Evolutionary conservation across 176 grass and related monocot genomes (phyloP), one percentile per base, ranked within the genome.

Genomic region (Oryza longistaminata): DNA sequence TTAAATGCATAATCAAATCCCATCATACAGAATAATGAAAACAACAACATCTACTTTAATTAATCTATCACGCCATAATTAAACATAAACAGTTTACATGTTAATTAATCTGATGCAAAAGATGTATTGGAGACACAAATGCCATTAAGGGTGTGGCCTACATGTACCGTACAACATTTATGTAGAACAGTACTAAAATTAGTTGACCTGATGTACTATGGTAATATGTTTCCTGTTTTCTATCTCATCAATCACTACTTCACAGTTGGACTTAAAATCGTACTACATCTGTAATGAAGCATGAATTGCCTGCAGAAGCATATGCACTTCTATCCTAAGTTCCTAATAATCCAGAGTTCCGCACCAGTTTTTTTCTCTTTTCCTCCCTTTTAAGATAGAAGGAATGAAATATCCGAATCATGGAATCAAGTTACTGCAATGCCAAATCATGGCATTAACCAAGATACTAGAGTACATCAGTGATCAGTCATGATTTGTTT

Each of bases 371-470:
- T 65, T 65, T 37, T 37, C 35, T 37, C 6, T 37, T 37, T 9
- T 5, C 42, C 35, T 65, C 64, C 26, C 76, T 15, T 26, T n/a
- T 42, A 65, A 76, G 42, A 64, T 50, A 5, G 71, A 71, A n/a
- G 17, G 7, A 9, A 72, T 9, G 6, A 44, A 73, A 26, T 15
- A 73, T 22, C 62, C 5, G 14, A 43, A 73, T n/a, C 34, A 64
- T 62, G 37, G 5, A 64, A 22, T 11, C 26, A 84, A 65, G 11
- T 11, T 68, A 46, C 17, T 40, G 7, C 58, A 86, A 21, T 68
- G 66, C 21, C 42, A 16, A 85, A 65, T 34, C 43, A 67, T 7
- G 16, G 7, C 11, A 86, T 73, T 66, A 86, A 78, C 46, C 64
- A 79, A 69, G 9, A 29, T 7, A 55, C 12, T 9, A 44, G 58